Percentiles rank a stretch among this genome's conserved stretches.
These are phyloP conservation scores for Schizophyllum amplum DNA, from an alignment of 1,284 basidiomycete genomes.

Conservation along the genomic window DNA sequence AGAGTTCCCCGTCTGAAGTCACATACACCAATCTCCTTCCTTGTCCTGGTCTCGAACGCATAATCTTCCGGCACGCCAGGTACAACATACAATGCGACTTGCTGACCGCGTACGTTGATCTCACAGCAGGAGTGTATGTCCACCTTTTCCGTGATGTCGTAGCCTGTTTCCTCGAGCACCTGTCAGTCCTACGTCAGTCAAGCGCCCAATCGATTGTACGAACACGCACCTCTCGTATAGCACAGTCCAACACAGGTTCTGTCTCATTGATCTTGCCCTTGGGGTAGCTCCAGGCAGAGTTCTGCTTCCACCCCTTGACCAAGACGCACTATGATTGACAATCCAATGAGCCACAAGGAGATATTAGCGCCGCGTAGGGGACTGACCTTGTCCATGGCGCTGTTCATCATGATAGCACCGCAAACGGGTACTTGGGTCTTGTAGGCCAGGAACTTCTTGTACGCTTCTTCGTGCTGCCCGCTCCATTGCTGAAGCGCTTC, in stretches of 20 bases:
- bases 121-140: conserved; percentile 72
- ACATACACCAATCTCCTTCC: conserved; percentile 97
- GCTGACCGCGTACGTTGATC: conserved; percentile 83
- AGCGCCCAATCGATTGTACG: not conserved
- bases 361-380: conserved; percentile 1
- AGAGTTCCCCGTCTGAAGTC: conserved; percentile 12
- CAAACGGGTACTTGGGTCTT: conserved; percentile 99
- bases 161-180: conserved; percentile 94
- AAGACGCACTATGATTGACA: conserved; percentile 63
- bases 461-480: conserved; percentile 73
- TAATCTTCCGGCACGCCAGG: conserved; percentile 87
- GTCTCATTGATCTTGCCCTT: conserved; percentile 98
- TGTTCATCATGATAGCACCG: conserved; percentile 92
- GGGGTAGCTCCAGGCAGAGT: conserved; percentile 96
- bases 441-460: conserved; percentile 86
- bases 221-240: conserved; percentile 75
- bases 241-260: conserved; percentile 79
- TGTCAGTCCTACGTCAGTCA: conserved; percentile 22
- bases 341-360: not conserved
- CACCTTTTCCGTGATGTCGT: conserved; percentile 71
- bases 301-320: conserved; percentile 97
- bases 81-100: conserved; percentile 89
- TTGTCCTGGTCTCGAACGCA: conserved; percentile 86
- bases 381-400: conserved; percentile 84
- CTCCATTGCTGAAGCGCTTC: conserved; percentile 76